A percentile compares a stretch with the other conserved stretches of the same genome.
Conservation (phyloP, 2,329 filamentous ascomycete species). For the Colletotrichum truncatum region DNA sequence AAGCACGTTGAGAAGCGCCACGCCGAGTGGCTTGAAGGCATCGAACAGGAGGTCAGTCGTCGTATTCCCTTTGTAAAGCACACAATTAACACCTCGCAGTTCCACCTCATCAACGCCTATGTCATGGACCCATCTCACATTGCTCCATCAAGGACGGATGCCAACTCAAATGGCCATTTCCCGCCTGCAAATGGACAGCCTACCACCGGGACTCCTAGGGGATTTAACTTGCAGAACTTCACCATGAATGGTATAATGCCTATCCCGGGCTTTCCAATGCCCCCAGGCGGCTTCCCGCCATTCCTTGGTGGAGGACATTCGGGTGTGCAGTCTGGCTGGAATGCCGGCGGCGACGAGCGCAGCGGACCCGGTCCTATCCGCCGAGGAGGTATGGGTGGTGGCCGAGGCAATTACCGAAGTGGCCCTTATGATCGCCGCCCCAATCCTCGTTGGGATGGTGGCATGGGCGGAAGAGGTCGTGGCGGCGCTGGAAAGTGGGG, state of each 20-base stretch:
- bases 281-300: conserved; percentile 55
- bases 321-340: conserved; percentile 56
- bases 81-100: conserved; percentile 60
- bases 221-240: conserved; percentile 86
- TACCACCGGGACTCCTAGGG: conserved; percentile 85
- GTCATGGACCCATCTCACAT: conserved; percentile 95
- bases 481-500: conserved; percentile 70
- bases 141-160: conserved; percentile 89
- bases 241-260: conserved; percentile 67
- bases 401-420: conserved; percentile 66
- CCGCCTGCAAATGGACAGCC: conserved; percentile 80
- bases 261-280: conserved; percentile 67
- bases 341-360: conserved; percentile 62
- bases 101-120: conserved; percentile 91
- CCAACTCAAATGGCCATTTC: conserved; percentile 96
- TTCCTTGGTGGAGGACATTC: conserved; percentile 63
- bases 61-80: neutral
- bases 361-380: conserved; percentile 73
- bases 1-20: conserved; percentile 99
- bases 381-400: conserved; percentile 66
- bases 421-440: conserved; percentile 79
- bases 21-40: conserved; percentile 81
- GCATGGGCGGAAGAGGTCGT: conserved; percentile 60
- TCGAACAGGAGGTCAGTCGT: conserved; percentile 82
- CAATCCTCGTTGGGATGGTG: conserved; percentile 61